Evolutionary conservation across 495 filamentous ascomycete species (phyloP).

Genomic region (Talaromyces ruber): DNA sequence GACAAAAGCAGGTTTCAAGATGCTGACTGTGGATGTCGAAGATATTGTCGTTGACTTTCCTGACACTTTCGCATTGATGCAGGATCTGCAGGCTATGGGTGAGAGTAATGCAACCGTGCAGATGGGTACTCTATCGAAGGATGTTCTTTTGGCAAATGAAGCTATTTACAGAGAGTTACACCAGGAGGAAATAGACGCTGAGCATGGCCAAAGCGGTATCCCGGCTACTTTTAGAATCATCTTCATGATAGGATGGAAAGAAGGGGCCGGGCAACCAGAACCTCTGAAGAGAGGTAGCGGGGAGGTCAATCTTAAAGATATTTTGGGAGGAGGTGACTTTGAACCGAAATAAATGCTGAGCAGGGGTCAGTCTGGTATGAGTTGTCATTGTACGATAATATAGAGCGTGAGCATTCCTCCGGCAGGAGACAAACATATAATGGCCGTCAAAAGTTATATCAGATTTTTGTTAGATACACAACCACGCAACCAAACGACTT

Average conservation of each 20-base stretch:
- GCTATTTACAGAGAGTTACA: constrained; percentile 84
- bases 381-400: not conserved
- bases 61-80: constrained; percentile 84
- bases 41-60: constrained; percentile 95
- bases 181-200: constrained; percentile 36
- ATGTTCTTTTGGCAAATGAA: constrained; percentile 82
- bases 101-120: constrained; percentile 81
- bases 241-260: constrained; percentile 98
- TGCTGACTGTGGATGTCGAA: constrained; percentile 95
- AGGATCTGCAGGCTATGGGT: constrained; percentile 89
- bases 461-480: constrained; percentile 18
- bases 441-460: not conserved
- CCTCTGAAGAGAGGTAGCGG: constrained; percentile 78
- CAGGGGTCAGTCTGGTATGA: constrained; percentile 5
- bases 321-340: constrained; percentile 56
- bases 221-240: constrained; percentile 91
- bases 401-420: not conserved
- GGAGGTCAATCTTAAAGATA: constrained; percentile 72
- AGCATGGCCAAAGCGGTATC: constrained; percentile 52
- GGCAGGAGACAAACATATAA: not conserved
- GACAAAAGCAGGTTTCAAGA: constrained; percentile 80
- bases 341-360: constrained; percentile 18
- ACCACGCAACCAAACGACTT: constrained; percentile 4
- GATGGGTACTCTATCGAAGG: constrained; percentile 63
- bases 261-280: constrained; percentile 64